phyloP scores from a whole-genome alignment of 495 filamentous ascomycete genomes.

The Penicillium maclennaniae region DNA sequence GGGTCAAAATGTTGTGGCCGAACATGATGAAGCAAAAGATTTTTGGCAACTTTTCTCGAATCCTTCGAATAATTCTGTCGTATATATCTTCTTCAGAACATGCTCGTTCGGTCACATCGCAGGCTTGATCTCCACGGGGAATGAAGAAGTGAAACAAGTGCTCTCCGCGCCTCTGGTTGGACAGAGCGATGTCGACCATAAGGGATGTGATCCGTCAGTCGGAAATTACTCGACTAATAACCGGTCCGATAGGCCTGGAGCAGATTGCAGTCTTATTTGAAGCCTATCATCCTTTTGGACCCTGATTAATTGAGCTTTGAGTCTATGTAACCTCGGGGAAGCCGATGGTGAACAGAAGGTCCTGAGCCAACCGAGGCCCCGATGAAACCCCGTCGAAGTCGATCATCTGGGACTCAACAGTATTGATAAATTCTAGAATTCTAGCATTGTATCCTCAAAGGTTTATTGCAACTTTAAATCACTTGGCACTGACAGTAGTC shows the following conservation, averaged over 20 bases:
- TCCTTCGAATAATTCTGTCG: not conserved
- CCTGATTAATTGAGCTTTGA: not conserved
- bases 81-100: conserved; percentile 1
- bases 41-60: not conserved
- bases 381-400: not conserved
- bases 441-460: too few relatives aligned
- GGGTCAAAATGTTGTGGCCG: conserved; percentile 8
- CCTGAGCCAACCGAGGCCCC: too few relatives aligned
- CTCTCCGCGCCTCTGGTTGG: not conserved
- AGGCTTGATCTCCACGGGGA: not conserved
- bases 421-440: too few relatives aligned
- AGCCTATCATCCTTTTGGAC: not conserved
- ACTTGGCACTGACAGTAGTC: too few relatives aligned
- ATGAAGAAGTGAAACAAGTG: not conserved
- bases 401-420: not conserved
- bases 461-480: too few relatives aligned
- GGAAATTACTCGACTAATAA: not conserved
- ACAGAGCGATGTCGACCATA: not conserved
- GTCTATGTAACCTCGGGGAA: not conserved
- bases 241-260: not conserved
- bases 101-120: too few relatives aligned
- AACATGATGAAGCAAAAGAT: conserved; percentile 5
- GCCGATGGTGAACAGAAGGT: not conserved
- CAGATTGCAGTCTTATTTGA: not conserved
- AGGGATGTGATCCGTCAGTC: not conserved